These are phyloP conservation scores for sorghum (Sorghum bicolor) DNA, from an alignment of 176 grass and related monocot species.

Conservation along the genomic window DNA sequence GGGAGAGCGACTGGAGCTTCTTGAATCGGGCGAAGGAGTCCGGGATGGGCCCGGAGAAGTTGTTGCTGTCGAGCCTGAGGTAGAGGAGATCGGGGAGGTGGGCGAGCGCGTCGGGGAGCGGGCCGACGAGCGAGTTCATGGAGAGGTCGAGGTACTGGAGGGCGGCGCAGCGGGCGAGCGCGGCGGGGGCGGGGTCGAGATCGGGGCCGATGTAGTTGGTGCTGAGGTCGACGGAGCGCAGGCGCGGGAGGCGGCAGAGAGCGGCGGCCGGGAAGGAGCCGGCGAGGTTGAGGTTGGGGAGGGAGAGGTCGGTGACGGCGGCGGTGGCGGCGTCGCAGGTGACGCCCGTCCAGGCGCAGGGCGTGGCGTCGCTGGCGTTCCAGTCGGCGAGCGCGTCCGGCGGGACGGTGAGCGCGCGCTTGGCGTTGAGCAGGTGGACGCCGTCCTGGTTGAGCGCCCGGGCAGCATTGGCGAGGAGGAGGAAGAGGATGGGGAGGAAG, in stretches of 20 bases:
- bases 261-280: conserved; percentile 66
- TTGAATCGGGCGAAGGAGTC: conserved; percentile 52
- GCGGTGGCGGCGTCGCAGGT: neutral
- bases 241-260: conserved; percentile 59
- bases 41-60: conserved; percentile 76
- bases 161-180: neutral
- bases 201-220: conserved; percentile 69
- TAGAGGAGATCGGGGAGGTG: conserved; percentile 52
- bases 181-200: conserved; percentile 1
- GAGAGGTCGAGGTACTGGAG: conserved; percentile 66
- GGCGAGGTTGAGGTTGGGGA: conserved; percentile 19
- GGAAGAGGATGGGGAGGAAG: neutral
- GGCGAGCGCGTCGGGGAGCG: conserved; percentile 54
- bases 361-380: conserved; percentile 43
- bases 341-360: conserved; percentile 73
- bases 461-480: neutral
- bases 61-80: conserved; percentile 59
- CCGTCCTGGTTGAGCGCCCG: conserved; percentile 56
- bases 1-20: conserved; percentile 45
- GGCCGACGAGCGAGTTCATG: conserved; percentile 56
- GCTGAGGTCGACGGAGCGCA: conserved; percentile 46
- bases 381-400: conserved; percentile 29
- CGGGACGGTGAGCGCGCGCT: conserved; percentile 43
- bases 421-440: conserved; percentile 47
- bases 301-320: conserved; percentile 35